Conservation (phyloP, 129 eudicot genomes). For the Artemisia argyi region DNA sequence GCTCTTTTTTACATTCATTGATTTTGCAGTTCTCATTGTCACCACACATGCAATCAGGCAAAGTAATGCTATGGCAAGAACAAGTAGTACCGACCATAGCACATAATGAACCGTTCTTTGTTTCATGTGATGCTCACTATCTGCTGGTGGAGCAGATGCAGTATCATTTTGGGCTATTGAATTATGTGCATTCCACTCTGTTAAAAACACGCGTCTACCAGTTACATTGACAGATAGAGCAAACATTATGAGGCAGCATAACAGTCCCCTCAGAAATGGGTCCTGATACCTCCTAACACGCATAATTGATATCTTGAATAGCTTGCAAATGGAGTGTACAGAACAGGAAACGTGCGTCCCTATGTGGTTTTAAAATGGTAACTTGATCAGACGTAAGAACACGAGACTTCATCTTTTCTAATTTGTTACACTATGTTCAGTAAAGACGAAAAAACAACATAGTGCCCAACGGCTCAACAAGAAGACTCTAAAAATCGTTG, state of each 20-base stretch:
- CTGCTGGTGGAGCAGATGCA: conserved; percentile 22
- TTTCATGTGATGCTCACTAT: neutral
- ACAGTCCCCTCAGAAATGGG: conserved; percentile 11
- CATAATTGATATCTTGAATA: conserved; percentile 17
- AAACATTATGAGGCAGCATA: conserved; percentile 21
- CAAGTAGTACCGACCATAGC: conserved; percentile 27
- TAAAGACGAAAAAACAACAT: conserved; percentile 26
- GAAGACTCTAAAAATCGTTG: conserved; percentile 21
- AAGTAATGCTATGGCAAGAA: conserved; percentile 34
- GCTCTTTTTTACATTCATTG: conserved; percentile 25
- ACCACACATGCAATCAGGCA: conserved; percentile 26
- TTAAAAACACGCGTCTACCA: conserved; percentile 28
- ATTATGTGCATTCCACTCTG: neutral
- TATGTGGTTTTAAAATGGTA: neutral
- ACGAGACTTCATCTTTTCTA: conserved; percentile 13
- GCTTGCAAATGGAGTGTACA: neutral
- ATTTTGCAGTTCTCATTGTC: conserved; percentile 18
- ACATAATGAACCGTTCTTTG: neutral
- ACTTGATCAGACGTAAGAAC: neutral
- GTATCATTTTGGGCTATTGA: conserved; percentile 8
- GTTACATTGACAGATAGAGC: conserved; percentile 26
- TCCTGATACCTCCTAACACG: no score
- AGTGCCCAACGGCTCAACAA: conserved; percentile 30
- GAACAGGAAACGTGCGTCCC: neutral
- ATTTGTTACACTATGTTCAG: conserved; percentile 18